These are phyloP conservation scores for apple (Malus domestica) DNA, from an alignment of 306 rosid genomes.

Conservation along the genomic window ASM211411v1 NC_041798.1:17052001-17052500, in stretches of 20 bases:
- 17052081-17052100: neutral
- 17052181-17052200: slow-evolving; percentile 2
- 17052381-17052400: slow-evolving; percentile 95
- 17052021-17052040: neutral
- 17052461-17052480: neutral
- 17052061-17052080: neutral
- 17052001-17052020: neutral
- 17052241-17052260: slow-evolving; percentile 87
- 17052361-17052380: slow-evolving; percentile 74
- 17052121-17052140: neutral
- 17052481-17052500: neutral
- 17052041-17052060: neutral
- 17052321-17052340: slow-evolving; percentile 58
- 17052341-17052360: slow-evolving; percentile 62
- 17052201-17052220: slow-evolving; percentile 2
- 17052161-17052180: neutral
- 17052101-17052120: neutral
- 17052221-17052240: slow-evolving; percentile 39
- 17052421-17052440: slow-evolving; percentile 53
- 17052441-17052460: slow-evolving; percentile 5
- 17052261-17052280: slow-evolving; percentile 89
- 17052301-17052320: slow-evolving; percentile 86
- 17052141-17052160: neutral
- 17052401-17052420: slow-evolving; percentile 88
- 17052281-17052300: slow-evolving; percentile 90